Evolutionary conservation across 1,139 yeast genomes (phyloP).

Genomic region (Maudiozyma humilis): DNA sequence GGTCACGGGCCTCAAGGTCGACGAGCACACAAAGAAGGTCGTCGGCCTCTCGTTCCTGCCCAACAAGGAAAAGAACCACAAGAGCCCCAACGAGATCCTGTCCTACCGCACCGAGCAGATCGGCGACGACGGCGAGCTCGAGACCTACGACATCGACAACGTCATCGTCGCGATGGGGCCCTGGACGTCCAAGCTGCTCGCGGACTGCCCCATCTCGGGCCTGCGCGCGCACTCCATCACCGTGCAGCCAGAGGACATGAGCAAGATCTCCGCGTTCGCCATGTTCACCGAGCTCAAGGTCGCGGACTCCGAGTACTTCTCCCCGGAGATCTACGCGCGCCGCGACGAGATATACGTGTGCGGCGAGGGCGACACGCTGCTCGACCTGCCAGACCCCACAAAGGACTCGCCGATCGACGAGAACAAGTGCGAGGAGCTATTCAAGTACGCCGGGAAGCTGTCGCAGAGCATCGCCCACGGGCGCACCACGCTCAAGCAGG

Average conservation of each 20-base stretch:
- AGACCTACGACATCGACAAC: slow-evolving; percentile 45
- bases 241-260: slow-evolving; percentile 52
- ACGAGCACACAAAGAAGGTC: slow-evolving; percentile 48
- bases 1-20: slow-evolving; percentile 56
- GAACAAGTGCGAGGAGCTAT: slow-evolving; percentile 81
- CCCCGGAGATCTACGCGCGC: slow-evolving; percentile 93
- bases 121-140: slow-evolving; percentile 1
- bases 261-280: slow-evolving; percentile 69
- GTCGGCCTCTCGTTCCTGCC: slow-evolving; percentile 61
- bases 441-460: slow-evolving; percentile 70
- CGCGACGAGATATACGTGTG: slow-evolving; percentile 94
- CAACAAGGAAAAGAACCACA: slow-evolving; percentile 29
- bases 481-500: slow-evolving; percentile 74
- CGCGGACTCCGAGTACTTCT: slow-evolving; percentile 54
- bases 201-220: slow-evolving; percentile 88
- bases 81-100: slow-evolving; percentile 11
- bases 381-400: slow-evolving; percentile 86
- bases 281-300: slow-evolving; percentile 83
- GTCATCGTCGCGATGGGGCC: slow-evolving; percentile 87
- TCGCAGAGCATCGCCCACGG: slow-evolving; percentile 69
- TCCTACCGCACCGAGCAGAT: slow-evolving; percentile 9
- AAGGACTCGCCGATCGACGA: slow-evolving; percentile 87
- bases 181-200: slow-evolving; percentile 84
- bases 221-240: slow-evolving; percentile 92
- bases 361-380: slow-evolving; percentile 92